Evolutionary conservation across 2,329 filamentous ascomycete genomes (phyloP).

Genomic region (Emmonsia crescens): DNA sequence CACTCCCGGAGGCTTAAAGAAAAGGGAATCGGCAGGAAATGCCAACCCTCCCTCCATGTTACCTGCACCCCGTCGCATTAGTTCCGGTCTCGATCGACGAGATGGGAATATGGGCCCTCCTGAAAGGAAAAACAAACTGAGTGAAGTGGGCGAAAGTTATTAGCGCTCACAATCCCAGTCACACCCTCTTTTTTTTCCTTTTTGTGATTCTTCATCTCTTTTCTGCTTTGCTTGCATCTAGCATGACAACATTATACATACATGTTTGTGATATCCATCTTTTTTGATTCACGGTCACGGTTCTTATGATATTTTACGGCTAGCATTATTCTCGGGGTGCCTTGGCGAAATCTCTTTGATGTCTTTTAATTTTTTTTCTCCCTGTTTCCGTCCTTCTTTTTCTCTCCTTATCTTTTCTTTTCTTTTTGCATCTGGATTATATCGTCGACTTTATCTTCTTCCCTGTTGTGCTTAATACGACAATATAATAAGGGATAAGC

Average conservation of each 20-base stretch:
- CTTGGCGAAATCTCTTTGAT: conserved; percentile 3
- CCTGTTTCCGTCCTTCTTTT: not conserved
- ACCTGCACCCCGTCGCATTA: conserved; percentile 31
- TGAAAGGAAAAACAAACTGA: conserved; percentile 39
- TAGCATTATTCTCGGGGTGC: conserved; percentile 5
- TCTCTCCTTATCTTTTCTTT: not conserved
- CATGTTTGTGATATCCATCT: conserved; percentile 11
- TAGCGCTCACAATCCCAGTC: conserved; percentile 21
- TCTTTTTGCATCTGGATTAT: not conserved
- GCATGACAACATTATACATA: conserved; percentile 15
- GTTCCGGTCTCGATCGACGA: conserved; percentile 22
- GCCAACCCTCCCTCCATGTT: conserved; percentile 30
- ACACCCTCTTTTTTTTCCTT: conserved; percentile 7
- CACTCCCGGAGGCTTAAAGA: conserved; percentile 38
- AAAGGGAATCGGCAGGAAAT: conserved; percentile 41
- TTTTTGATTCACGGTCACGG: conserved; percentile 1
- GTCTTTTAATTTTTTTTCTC: conserved; percentile 2
- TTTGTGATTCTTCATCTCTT: conserved; percentile 5
- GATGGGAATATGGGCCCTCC: conserved; percentile 40
- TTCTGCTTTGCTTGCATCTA: conserved; percentile 4
- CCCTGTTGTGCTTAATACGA: not conserved
- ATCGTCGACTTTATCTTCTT: not conserved
- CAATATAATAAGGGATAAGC: not conserved
- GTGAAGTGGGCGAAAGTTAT: conserved; percentile 48
- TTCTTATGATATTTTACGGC: conserved; percentile 1